Percentiles rank a stretch among this genome's conserved stretches.
phyloP scores from a whole-genome alignment of 1,139 yeast species.

The Sugiyamaella castrensis region DNA sequence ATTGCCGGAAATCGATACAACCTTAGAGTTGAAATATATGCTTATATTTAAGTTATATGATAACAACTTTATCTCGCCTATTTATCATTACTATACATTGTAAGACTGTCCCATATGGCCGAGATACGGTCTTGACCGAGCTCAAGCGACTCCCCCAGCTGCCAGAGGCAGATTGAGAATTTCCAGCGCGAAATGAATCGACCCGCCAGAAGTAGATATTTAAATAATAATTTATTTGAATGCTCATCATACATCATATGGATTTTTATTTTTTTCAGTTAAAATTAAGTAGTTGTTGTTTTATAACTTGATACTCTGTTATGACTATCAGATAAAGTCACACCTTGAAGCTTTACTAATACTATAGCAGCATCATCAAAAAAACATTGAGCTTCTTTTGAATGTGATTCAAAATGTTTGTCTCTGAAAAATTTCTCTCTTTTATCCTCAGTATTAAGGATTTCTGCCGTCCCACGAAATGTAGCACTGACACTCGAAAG shows the following conservation, averaged over 20 bases:
- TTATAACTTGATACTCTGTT: constrained; percentile 54
- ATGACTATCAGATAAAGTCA: constrained; percentile 78
- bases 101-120: too few species aligned
- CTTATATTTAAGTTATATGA: too few species aligned
- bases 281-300: too few species aligned
- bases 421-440: constrained; percentile 47
- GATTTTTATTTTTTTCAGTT: too few species aligned
- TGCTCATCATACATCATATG: too few species aligned
- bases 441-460: constrained; percentile 45
- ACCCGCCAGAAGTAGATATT: too few species aligned
- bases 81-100: too few species aligned
- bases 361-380: constrained; percentile 63
- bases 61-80: too few species aligned
- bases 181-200: too few species aligned
- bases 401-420: constrained; percentile 54
- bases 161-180: constrained; percentile 2
- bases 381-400: constrained; percentile 61
- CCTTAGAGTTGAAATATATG: too few species aligned
- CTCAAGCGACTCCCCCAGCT: constrained; percentile 6
- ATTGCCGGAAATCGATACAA: too few species aligned
- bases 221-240: too few species aligned
- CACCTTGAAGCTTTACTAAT: constrained; percentile 59
- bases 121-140: constrained; percentile 2
- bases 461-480: constrained; percentile 64
- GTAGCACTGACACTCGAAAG: constrained; percentile 76